These are phyloP conservation scores for Arachis stenosperma DNA, from an alignment of 306 rosid species.

Conservation along the genomic window DNA sequence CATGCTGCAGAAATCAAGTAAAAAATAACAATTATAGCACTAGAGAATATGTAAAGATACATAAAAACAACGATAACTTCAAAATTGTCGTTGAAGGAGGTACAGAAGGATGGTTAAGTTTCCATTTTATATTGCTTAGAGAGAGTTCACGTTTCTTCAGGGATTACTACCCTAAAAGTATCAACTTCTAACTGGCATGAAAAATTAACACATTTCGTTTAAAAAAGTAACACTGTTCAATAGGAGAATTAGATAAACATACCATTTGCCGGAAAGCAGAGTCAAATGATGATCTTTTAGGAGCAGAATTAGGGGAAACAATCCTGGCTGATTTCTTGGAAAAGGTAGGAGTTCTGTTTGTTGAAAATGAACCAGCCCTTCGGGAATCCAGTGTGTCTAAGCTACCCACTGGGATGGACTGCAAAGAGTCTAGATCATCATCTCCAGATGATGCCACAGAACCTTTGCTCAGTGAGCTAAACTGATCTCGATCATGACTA, in stretches of 20 bases:
- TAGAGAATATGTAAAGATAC: neutral
- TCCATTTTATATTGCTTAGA: constrained; percentile 13
- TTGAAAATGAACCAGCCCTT: constrained; percentile 55
- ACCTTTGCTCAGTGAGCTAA: constrained; percentile 80
- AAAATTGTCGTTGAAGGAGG: constrained; percentile 3
- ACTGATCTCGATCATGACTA: constrained; percentile 78
- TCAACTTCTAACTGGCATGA: constrained; percentile 11
- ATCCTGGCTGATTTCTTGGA: constrained; percentile 66
- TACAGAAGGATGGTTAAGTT: neutral
- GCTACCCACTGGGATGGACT: constrained; percentile 65
- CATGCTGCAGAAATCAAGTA: constrained; percentile 22
- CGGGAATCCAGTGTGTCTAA: constrained; percentile 60
- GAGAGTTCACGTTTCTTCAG: neutral
- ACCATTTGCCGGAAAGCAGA: constrained; percentile 79
- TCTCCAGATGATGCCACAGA: constrained; percentile 81
- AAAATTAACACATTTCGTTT: constrained; percentile 24
- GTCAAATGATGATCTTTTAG: constrained; percentile 78
- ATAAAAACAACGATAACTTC: neutral
- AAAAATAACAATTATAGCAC: neutral
- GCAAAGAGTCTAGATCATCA: constrained; percentile 80
- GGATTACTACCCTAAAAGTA: constrained; percentile 23
- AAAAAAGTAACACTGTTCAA: neutral
- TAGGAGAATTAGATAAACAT: constrained; percentile 39
- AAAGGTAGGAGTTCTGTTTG: constrained; percentile 54
- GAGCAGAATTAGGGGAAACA: constrained; percentile 65